These are phyloP conservation scores for Candida fluviatilis DNA, from an alignment of 805 yeast species.

Conservation along the genomic window DNA sequence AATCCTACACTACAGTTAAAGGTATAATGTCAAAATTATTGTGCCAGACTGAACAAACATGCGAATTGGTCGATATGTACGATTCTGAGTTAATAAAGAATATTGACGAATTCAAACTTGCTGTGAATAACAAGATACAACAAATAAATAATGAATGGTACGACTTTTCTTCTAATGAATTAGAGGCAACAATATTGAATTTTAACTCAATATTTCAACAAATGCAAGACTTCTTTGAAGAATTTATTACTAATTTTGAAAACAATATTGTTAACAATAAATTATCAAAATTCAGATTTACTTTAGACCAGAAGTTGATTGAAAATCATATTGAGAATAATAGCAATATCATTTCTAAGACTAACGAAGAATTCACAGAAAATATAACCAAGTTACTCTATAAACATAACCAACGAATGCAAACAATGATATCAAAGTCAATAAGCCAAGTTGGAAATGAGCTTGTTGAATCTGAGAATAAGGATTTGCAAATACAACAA, in stretches of 20 bases:
- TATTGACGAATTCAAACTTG: background rate
- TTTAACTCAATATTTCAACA: background rate
- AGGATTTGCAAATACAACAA: background rate
- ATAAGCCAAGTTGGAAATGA: background rate
- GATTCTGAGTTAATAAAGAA: background rate
- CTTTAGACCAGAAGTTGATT: background rate
- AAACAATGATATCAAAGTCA: background rate
- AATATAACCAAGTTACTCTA: background rate
- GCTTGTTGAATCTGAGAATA: slow-evolving; percentile 1
- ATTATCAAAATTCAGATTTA: slow-evolving; percentile 1
- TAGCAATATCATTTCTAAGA: background rate
- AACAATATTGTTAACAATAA: background rate
- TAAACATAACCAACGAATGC: background rate
- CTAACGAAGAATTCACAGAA: background rate
- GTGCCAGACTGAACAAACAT: slow-evolving; percentile 1
- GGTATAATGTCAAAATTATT: background rate
- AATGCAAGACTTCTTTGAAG: background rate
- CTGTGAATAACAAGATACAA: background rate
- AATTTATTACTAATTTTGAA: background rate
- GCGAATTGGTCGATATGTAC: slow-evolving; percentile 4
- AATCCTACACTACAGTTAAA: background rate
- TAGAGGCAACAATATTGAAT: background rate
- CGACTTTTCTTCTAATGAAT: slow-evolving; percentile 1
- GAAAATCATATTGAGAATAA: background rate
- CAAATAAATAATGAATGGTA: slow-evolving; percentile 1